phyloP scores from a whole-genome alignment of 2,329 filamentous ascomycete species.

The Huntiella abstrusa region DNA sequence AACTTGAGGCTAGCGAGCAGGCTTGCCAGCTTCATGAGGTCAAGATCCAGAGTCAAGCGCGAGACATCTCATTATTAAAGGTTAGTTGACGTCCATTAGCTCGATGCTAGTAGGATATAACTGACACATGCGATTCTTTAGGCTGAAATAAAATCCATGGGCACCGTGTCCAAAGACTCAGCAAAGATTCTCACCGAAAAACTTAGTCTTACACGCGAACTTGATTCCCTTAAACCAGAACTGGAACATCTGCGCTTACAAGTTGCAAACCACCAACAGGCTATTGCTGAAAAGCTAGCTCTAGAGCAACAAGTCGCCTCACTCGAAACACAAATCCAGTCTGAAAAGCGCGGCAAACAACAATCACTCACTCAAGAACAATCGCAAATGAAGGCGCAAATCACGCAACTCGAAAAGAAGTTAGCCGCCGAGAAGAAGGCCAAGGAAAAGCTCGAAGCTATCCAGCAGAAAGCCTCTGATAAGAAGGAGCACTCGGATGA shows the following conservation, averaged over 20 bases:
- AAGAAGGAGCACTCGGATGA: constrained; percentile 1
- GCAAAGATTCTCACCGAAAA: constrained; percentile 47
- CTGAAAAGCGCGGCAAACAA: constrained; percentile 36
- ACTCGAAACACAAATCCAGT: constrained; percentile 64
- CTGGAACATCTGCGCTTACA: constrained; percentile 37
- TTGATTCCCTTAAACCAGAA: constrained; percentile 34
- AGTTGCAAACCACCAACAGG: constrained; percentile 40
- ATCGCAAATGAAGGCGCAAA: constrained; percentile 22
- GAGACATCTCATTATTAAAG: constrained; percentile 29
- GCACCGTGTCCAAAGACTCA: constrained; percentile 47
- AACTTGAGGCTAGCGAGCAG: constrained; percentile 26
- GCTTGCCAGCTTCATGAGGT: constrained; percentile 27
- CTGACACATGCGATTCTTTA: constrained; percentile 19
- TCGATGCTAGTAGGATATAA: not conserved
- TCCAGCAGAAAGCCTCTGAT: constrained; percentile 4
- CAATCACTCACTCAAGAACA: constrained; percentile 20
- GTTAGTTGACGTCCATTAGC: constrained; percentile 17
- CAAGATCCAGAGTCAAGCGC: constrained; percentile 28
- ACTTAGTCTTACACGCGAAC: constrained; percentile 30
- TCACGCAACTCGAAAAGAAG: constrained; percentile 21
- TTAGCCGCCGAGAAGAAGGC: constrained; percentile 25
- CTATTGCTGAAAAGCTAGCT: constrained; percentile 61
- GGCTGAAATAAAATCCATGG: constrained; percentile 54
- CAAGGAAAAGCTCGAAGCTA: constrained; percentile 26
- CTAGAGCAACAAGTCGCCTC: constrained; percentile 61